Evolutionary conservation across 2,329 filamentous ascomycete species (phyloP), one percentile per base, ranked within the genome.

Genomic region (Sclerotinia borealis): DNA sequence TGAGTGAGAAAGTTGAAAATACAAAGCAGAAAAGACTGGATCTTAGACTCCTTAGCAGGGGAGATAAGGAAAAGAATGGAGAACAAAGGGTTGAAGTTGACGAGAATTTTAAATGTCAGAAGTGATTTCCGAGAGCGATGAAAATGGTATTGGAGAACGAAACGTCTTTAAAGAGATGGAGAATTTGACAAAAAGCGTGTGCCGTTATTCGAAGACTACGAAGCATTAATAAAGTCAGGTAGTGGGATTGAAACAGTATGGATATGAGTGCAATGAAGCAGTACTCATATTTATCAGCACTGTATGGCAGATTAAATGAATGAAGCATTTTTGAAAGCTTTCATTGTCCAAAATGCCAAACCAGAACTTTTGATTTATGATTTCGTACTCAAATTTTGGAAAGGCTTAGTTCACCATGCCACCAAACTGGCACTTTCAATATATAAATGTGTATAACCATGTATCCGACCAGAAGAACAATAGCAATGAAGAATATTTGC

Each of bases 311-410:
- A 3, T 7, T 11, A 2, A 47, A 43, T 19, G 10, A 25, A 27
- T 5, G n/a, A 27, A 6, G 43, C 9, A 17, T 27, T 0, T 27
- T 47, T 47, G 22, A 22, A 25, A 22, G 22, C 8, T 4, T 8
- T 11, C n/a, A 13, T 3, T 25, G 4, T n/a, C n/a, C 1, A 15
- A 13, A 1, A 47, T 7, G 1, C n/a, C 1, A 0, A 15, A 47
- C 1, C 13, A 27, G 22, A 10, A 47, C 1, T 13, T 27, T 4
- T 19, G n/a, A 43, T n/a, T n/a, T n/a, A n/a, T n/a, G n/a, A n/a
- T n/a, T n/a, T n/a, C n/a, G n/a, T n/a, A n/a, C n/a, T n/a, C n/a
- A n/a, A n/a, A n/a, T n/a, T n/a, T n/a, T n/a, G n/a, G n/a, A n/a
- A n/a, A n/a, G n/a, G n/a, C n/a, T n/a, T n/a, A n/a, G n/a, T n/a